Percentiles rank a stretch among this genome's conserved stretches.
These are phyloP conservation scores for Neurospora sp. DNA, from an alignment of 495 filamentous ascomycete species.

Conservation along the genomic window DNA sequence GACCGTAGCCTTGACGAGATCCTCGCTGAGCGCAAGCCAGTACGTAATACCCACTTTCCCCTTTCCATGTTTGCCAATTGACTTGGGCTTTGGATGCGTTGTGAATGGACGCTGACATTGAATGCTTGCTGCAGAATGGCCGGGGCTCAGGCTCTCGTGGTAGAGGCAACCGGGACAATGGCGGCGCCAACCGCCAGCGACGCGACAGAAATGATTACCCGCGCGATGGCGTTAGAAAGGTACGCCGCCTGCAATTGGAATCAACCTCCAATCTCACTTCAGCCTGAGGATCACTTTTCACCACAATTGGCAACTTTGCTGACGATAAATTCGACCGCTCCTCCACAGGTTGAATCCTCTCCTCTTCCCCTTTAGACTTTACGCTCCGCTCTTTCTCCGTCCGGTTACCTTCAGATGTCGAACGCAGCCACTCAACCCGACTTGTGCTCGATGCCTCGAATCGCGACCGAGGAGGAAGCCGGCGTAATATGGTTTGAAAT, in stretches of 20 bases:
- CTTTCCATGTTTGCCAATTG: not conserved
- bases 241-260: conserved; percentile 18
- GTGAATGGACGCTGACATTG: conserved; percentile 1
- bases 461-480: conserved; percentile 17
- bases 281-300: not conserved
- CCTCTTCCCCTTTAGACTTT: conserved; percentile 12
- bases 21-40: conserved; percentile 68
- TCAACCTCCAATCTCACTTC: not conserved
- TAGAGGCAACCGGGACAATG: conserved; percentile 19
- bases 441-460: conserved; percentile 25
- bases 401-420: conserved; percentile 17
- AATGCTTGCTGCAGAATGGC: conserved; percentile 6
- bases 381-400: conserved; percentile 8
- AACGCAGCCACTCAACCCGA: conserved; percentile 17
- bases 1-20: conserved; percentile 81
- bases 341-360: conserved; percentile 28
- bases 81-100: not conserved
- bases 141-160: conserved; percentile 8
- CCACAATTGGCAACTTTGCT: not conserved
- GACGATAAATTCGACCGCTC: not conserved
- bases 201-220: conserved; percentile 50
- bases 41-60: not conserved
- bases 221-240: conserved; percentile 79
- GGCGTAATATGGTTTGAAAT: conserved; percentile 13
- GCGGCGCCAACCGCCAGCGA: conserved; percentile 38